phyloP scores from a whole-genome alignment of 371 early-diverging fungal species.

The Batrachochytrium dendrobatidis region DNA sequence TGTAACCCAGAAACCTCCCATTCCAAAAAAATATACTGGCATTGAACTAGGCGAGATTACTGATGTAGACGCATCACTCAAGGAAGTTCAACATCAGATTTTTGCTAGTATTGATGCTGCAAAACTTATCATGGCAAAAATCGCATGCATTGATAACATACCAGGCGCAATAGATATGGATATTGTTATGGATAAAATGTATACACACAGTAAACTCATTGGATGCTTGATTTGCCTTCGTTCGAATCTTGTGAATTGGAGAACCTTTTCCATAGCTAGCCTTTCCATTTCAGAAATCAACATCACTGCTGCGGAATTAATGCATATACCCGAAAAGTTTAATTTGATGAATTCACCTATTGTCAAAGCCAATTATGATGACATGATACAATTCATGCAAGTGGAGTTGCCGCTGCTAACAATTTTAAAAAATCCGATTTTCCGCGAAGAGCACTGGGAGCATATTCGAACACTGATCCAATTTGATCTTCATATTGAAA shows the following conservation, averaged over 20 bases:
- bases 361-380: conserved; percentile 1
- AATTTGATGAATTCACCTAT: background rate
- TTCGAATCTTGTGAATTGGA: conserved; percentile 1
- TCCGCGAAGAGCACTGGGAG: conserved; percentile 13
- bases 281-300: background rate
- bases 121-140: background rate
- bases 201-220: background rate
- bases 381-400: background rate
- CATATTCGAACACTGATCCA: background rate
- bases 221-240: background rate
- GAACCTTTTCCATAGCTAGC: background rate
- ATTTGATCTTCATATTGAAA: background rate
- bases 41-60: too few relatives aligned
- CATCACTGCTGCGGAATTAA: background rate
- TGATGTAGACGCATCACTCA: too few relatives aligned
- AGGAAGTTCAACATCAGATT: background rate
- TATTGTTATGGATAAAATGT: background rate
- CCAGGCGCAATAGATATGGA: background rate
- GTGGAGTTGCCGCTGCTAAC: conserved; percentile 6
- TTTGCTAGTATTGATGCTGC: background rate
- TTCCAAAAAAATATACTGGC: too few relatives aligned
- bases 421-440: conserved; percentile 6
- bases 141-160: conserved; percentile 1
- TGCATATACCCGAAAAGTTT: background rate
- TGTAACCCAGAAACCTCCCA: too few relatives aligned